phyloP scores from a whole-genome alignment of 441 rosid species.

The Aleurites moluccanus region DNA sequence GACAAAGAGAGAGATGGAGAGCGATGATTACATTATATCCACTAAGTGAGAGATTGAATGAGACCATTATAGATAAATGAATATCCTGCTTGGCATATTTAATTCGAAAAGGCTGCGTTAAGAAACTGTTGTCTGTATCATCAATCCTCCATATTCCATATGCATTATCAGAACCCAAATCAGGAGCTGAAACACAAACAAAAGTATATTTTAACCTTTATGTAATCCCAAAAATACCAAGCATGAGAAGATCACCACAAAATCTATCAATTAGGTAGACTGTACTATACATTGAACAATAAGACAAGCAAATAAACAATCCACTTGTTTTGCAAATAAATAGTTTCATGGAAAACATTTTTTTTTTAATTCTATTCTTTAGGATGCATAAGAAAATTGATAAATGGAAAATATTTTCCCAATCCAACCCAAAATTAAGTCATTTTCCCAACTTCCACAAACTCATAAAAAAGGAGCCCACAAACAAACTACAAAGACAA shows the following conservation, averaged over 20 bases:
- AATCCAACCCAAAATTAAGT: not conserved
- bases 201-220: constrained; percentile 3
- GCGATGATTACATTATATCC: constrained; percentile 52
- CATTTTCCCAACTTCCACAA: not conserved
- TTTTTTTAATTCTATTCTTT: not conserved
- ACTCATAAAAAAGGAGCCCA: not conserved
- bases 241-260: not conserved
- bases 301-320: not conserved
- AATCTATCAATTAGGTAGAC: not conserved
- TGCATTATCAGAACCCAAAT: constrained; percentile 47
- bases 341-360: not conserved
- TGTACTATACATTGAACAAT: no score
- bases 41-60: constrained; percentile 61
- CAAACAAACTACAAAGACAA: not conserved
- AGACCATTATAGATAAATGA: constrained; percentile 68
- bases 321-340: not conserved
- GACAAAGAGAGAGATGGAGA: constrained; percentile 8
- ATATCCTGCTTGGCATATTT: constrained; percentile 89
- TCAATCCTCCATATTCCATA: constrained; percentile 82
- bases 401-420: not conserved
- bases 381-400: not conserved
- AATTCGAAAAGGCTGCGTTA: constrained; percentile 82
- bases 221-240: not conserved
- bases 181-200: constrained; percentile 54
- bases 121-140: constrained; percentile 82